Evolutionary conservation across 2,329 filamentous ascomycete species (phyloP).

Genomic region (Shiraia sp.): DNA sequence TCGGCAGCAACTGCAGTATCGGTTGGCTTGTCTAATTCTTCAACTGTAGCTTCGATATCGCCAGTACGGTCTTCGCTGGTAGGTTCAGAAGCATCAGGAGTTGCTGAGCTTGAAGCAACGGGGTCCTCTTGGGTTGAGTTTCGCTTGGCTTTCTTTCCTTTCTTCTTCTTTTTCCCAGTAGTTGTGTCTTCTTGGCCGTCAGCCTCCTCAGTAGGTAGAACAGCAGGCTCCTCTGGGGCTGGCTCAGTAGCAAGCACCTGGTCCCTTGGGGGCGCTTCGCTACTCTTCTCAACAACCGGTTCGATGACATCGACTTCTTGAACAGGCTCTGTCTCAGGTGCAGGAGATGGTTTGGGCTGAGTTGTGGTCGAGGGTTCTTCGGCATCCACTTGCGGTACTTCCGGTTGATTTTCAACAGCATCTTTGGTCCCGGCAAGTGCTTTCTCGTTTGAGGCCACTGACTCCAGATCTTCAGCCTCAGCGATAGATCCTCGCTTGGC

Average conservation of each 20-base stretch:
- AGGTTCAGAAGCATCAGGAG: background rate
- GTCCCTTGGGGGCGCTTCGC: background rate
- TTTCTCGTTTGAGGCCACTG: conserved; percentile 8
- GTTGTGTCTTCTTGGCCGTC: conserved; percentile 8
- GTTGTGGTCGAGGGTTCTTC: no score
- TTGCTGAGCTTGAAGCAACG: no score
- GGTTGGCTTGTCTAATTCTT: background rate
- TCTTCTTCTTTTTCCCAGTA: conserved; percentile 30
- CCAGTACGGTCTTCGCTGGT: no score
- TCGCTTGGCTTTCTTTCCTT: conserved; percentile 26
- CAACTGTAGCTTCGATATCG: background rate
- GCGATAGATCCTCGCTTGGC: conserved; percentile 15
- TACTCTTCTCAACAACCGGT: background rate
- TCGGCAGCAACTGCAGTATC: background rate
- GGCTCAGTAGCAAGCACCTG: background rate
- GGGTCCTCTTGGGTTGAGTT: conserved; percentile 6
- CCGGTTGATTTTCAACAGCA: background rate
- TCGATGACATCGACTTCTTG: background rate
- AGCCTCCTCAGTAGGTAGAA: background rate
- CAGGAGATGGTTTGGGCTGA: no score
- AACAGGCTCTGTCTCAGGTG: background rate
- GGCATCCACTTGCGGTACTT: no score
- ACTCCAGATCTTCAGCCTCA: conserved; percentile 8
- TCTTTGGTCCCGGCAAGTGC: background rate
- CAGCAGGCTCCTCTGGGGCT: background rate